Percentiles rank a stretch among this genome's conserved stretches.
These are phyloP conservation scores for Russula griseocarnosa DNA, from an alignment of 768 basidiomycete species.

Conservation along the genomic window DNA sequence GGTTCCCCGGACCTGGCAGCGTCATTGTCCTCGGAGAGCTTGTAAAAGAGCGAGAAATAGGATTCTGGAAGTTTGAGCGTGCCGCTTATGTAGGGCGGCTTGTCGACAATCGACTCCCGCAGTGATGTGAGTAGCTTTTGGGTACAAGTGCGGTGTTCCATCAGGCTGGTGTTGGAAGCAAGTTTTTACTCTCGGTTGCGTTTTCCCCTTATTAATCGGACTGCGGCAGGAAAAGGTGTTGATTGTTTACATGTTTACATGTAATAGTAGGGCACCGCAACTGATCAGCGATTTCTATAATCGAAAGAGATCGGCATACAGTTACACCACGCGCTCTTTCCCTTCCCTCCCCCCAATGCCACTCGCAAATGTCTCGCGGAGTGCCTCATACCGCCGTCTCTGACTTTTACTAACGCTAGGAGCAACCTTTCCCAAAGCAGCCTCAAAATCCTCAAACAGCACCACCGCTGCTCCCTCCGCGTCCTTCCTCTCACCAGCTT, in stretches of 20 bases:
- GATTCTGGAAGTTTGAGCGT: background rate
- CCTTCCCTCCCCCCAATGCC: slow-evolving; percentile 48
- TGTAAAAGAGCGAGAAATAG: background rate
- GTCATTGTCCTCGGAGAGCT: background rate
- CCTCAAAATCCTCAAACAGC: slow-evolving; percentile 59
- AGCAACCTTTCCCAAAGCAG: slow-evolving; percentile 72
- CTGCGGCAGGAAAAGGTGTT: too few species aligned
- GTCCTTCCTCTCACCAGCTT: slow-evolving; percentile 26
- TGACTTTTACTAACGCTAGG: slow-evolving; percentile 84
- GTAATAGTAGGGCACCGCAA: too few species aligned
- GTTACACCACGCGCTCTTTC: slow-evolving; percentile 10
- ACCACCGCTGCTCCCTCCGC: slow-evolving; percentile 49
- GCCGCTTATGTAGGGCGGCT: slow-evolving; percentile 17
- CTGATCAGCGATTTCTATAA: too few species aligned
- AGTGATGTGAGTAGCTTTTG: background rate
- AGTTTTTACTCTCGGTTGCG: too few species aligned
- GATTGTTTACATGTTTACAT: too few species aligned
- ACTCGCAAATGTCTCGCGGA: slow-evolving; percentile 82
- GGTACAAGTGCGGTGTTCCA: background rate
- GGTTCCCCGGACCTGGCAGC: slow-evolving; percentile 31
- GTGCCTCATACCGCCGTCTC: slow-evolving; percentile 73
- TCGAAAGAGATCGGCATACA: too few species aligned
- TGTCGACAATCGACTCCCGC: slow-evolving; percentile 13
- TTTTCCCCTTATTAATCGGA: too few species aligned
- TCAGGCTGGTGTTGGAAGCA: too few species aligned